Conservation (phyloP, 257 asterid genomes). For the Verbena officinalis region DNA sequence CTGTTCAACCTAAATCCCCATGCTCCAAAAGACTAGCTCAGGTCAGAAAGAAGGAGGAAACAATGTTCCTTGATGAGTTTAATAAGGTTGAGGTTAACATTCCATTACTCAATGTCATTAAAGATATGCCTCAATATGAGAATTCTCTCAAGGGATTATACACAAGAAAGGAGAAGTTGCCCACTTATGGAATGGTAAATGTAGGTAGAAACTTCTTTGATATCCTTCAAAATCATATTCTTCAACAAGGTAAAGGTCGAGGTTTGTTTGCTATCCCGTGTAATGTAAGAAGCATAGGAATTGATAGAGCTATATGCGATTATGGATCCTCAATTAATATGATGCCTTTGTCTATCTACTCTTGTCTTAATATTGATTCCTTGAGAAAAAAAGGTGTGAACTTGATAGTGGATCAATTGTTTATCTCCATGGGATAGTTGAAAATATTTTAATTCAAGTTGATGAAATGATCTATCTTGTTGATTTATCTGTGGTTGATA, state of each 20-base stretch:
- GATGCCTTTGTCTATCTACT: not conserved
- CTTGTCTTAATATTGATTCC: not conserved
- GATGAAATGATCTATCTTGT: not conserved
- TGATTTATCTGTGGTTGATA: not conserved
- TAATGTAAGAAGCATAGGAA: no score
- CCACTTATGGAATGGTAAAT: no score
- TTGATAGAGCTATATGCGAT: no score
- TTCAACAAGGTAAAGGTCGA: no score
- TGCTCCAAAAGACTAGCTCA: not conserved
- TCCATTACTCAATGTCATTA: not conserved
- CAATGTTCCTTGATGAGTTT: not conserved
- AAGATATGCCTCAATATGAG: not conserved
- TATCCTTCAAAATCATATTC: no score
- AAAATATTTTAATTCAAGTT: conserved; percentile 3
- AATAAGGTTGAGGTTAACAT: not conserved
- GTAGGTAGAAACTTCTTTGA: not conserved
- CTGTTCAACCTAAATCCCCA: not conserved
- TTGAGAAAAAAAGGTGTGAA: not conserved
- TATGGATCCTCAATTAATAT: not conserved
- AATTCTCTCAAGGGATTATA: conserved; percentile 5
- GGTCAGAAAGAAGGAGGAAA: not conserved
- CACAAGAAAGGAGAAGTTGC: not conserved
- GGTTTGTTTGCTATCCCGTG: no score
- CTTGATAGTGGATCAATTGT: not conserved
- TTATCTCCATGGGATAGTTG: not conserved